Evolutionary conservation across 345 rosid species (phyloP).

Genomic region (Passiflora organensis): DNA sequence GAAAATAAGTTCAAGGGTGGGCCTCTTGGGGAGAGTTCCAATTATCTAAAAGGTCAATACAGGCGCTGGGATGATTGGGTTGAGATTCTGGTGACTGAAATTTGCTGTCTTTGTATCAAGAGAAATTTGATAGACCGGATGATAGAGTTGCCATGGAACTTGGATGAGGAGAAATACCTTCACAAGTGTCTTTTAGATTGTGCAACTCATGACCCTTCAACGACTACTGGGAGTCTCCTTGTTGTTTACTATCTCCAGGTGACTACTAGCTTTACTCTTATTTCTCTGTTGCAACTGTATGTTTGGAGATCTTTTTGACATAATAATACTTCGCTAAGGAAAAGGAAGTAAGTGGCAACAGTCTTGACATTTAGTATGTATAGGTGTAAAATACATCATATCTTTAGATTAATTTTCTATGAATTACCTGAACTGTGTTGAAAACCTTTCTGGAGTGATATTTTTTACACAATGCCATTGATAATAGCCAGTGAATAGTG

Average conservation of each 20-base stretch:
- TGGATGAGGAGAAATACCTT: slow-evolving; percentile 78
- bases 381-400: not conserved
- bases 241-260: slow-evolving; percentile 92
- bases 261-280: slow-evolving; percentile 8
- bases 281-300: no score
- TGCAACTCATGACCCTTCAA: slow-evolving; percentile 67
- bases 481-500: no score
- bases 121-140: slow-evolving; percentile 81
- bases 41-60: slow-evolving; percentile 33
- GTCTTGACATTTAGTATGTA: not conserved
- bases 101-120: slow-evolving; percentile 82
- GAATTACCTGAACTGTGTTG: no score
- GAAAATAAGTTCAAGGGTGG: slow-evolving; percentile 51
- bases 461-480: no score
- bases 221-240: slow-evolving; percentile 70
- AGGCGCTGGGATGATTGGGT: slow-evolving; percentile 71
- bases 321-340: not conserved
- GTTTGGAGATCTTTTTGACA: not conserved
- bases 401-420: no score
- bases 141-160: slow-evolving; percentile 90
- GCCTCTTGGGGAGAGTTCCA: slow-evolving; percentile 24
- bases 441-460: no score
- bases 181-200: slow-evolving; percentile 76
- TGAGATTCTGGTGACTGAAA: slow-evolving; percentile 76
- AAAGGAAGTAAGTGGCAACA: not conserved